Base-by-base conservation (phyloP, 768 basidiomycete genomes). In the Podaxis mareebaensis region DNA sequence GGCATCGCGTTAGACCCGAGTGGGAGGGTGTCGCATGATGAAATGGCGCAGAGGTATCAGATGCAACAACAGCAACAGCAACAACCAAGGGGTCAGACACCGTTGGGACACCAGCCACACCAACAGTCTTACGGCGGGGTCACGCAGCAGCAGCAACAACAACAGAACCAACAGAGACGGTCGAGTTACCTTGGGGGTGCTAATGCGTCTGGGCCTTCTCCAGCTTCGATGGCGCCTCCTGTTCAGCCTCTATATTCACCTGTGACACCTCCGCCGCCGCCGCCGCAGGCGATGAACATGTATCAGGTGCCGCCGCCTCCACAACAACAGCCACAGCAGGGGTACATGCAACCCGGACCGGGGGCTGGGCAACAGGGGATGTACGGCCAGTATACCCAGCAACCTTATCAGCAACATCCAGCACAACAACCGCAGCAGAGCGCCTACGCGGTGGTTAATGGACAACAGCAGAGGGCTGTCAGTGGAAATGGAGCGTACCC, bases 1-100 rank as follows among this genome's bases (percentile, higher is more conserved):
- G 94, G 95, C 3, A 96, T 96, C 64, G 83, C 86, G 2, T 78
- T 96, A 2, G 94, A 93, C 66, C 87, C 89, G 0, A 85, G 79
- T 63, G 95, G 95, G 7, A 83, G 88, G 13, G 95, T 96, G 4
- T 78, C 89, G 39, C 86, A 90, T 64, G 95, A 96, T 74, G 82
- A 85, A 44, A 87, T 95, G 86, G 90, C 90, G 13, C 84, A 83
- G 65, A 78, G 74, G 59, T 85, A 83, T 67, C 80, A 81, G 58
- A 76, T 79, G 24, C 83, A 80, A 22, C 75, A 77, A 17, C 75
- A 78, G 36, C 76, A 74, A 17, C 78, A 74, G n/a, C 78, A 68
- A 48, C 75, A 68, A 28, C 72, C 39, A 24, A 33, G 64, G 65
- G 53, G 66, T 60, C 46, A 68, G 64, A 26, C 67, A 26, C 67